Conservation (phyloP, 176 grass and related monocot genomes). For the Hordeum vulgare region MorexV3_pseudomolecules_assembly NC_058524.1:438479332-438479831, state of each 20-base stretch:
- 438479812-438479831: no score
- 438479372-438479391: neutral
- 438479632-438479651: neutral
- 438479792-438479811: no score
- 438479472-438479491: neutral
- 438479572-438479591: conserved; percentile 17
- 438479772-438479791: no score
- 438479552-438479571: neutral
- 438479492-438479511: conserved; percentile 8
- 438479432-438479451: neutral
- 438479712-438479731: neutral
- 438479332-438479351: neutral
- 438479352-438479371: neutral
- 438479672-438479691: neutral
- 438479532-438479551: conserved; percentile 1
- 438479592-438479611: neutral
- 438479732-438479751: no score
- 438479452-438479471: neutral
- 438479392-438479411: neutral
- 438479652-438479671: neutral
- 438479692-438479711: neutral
- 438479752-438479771: no score
- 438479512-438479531: conserved; percentile 19
- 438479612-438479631: conserved; percentile 6
- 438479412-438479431: neutral